phyloP scores from a whole-genome alignment of 305 asterid genomes.

The Petunia hybrid region DNA sequence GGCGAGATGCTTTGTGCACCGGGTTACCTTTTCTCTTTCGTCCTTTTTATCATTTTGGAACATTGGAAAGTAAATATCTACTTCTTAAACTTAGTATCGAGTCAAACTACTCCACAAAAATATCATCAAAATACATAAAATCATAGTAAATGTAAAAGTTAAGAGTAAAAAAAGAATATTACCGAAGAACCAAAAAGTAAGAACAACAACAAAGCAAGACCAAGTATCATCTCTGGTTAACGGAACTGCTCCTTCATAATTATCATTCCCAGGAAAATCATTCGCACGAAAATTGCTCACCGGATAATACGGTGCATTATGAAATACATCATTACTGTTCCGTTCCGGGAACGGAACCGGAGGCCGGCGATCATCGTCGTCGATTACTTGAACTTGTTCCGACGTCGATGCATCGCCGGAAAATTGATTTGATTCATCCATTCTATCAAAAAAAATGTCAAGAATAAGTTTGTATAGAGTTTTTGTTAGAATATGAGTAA shows the following conservation, averaged over 20 bases:
- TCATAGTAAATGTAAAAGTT: background rate
- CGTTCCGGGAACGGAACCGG: conserved; percentile 31
- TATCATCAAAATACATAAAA: background rate
- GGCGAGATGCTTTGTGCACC: no score
- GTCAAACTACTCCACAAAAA: background rate
- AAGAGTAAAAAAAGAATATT: conserved; percentile 14
- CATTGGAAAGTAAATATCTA: background rate
- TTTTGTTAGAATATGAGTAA: background rate
- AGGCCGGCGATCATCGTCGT: conserved; percentile 34
- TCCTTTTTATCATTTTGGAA: background rate
- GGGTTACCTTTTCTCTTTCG: background rate
- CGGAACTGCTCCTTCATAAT: background rate
- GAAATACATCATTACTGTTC: background rate
- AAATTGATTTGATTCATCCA: conserved; percentile 32
- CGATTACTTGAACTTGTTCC: conserved; percentile 28
- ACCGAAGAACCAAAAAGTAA: conserved; percentile 71
- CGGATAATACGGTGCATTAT: conserved; percentile 15
- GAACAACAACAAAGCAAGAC: conserved; percentile 57
- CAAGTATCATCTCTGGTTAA: conserved; percentile 48
- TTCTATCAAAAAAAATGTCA: background rate
- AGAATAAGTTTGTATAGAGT: background rate
- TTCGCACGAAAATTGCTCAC: background rate
- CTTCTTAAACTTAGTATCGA: background rate
- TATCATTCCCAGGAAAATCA: background rate
- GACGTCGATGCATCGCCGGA: conserved; percentile 22